These are phyloP conservation scores for Elongisporangium undulatum DNA, from an alignment of 352 stramenopile species.

Conservation along the genomic window DNA sequence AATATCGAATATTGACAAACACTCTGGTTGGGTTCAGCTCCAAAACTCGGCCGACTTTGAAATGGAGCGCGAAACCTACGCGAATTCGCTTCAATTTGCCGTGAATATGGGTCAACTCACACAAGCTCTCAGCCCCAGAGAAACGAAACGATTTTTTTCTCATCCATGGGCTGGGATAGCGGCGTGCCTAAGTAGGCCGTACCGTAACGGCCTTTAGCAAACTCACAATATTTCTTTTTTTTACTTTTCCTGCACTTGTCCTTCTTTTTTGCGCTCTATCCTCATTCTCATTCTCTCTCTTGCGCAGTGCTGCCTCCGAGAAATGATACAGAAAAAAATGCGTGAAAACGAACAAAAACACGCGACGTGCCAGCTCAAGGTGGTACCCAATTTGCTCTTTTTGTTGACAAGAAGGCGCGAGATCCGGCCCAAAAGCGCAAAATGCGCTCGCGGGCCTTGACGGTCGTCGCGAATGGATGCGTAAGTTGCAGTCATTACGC, in stretches of 20 bases:
- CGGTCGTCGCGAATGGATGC: not conserved
- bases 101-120: not conserved
- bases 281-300: not conserved
- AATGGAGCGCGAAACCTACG: not conserved
- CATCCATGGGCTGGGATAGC: not conserved
- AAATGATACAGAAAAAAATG: not conserved
- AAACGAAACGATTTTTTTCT: not conserved
- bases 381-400: not conserved
- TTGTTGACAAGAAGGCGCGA: not conserved
- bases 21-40: not conserved
- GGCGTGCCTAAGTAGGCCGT: not conserved
- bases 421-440: not conserved
- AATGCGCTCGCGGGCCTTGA: not conserved
- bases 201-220: not conserved
- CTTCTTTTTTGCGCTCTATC: not conserved
- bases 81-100: not conserved
- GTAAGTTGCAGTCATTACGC: not conserved
- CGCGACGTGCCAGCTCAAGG: not conserved
- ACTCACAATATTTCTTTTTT: not conserved
- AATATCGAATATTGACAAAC: not conserved
- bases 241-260: not conserved
- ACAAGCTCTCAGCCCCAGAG: not conserved
- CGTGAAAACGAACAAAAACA: not conserved
- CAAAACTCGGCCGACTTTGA: not conserved
- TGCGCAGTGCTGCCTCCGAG: not conserved